Percentiles rank a stretch among this genome's conserved stretches.
Evolutionary conservation across 768 basidiomycete species (phyloP).

Genomic region (Scleroderma citrinum): DNA sequence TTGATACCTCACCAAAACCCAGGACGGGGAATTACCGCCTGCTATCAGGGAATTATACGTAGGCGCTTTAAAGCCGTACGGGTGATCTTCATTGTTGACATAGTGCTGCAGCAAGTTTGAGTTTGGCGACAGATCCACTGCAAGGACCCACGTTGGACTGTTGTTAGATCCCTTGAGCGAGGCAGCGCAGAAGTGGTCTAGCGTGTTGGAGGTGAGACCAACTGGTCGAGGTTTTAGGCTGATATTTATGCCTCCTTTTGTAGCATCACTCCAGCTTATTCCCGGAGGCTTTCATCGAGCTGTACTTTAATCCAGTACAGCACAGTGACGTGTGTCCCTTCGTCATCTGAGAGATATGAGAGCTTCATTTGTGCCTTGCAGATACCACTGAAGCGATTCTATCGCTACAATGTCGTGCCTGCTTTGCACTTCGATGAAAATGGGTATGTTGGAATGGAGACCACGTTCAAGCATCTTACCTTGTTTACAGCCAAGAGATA

Average conservation of each 20-base stretch:
- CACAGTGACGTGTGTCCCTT: conserved; percentile 55
- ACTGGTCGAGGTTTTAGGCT: neutral
- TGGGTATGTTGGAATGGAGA: conserved; percentile 43
- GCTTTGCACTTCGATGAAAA: conserved; percentile 55
- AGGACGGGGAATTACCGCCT: conserved; percentile 56
- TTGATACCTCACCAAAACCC: conserved; percentile 57
- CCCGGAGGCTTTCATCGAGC: conserved; percentile 59
- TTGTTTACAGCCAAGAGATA: conserved; percentile 46
- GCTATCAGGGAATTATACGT: conserved; percentile 64
- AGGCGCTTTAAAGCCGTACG: conserved; percentile 18
- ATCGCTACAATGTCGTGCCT: conserved; percentile 66
- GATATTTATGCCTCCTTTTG: neutral
- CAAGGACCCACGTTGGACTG: conserved; percentile 64
- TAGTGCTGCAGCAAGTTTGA: conserved; percentile 49
- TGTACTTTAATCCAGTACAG: conserved; percentile 72
- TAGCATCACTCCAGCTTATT: conserved; percentile 34
- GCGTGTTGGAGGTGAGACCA: conserved; percentile 58
- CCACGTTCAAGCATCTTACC: neutral
- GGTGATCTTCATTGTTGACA: neutral
- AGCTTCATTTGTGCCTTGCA: conserved; percentile 24
- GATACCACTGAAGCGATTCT: conserved; percentile 91
- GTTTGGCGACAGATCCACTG: conserved; percentile 60
- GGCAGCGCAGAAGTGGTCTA: conserved; percentile 80
- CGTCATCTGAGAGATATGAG: neutral
- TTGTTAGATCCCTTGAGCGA: conserved; percentile 85